A percentile compares a stretch with the other conserved stretches of the same genome.
Evolutionary conservation across 78 protist species (phyloP).

Genomic region (Speleostelium caveatum): DNA sequence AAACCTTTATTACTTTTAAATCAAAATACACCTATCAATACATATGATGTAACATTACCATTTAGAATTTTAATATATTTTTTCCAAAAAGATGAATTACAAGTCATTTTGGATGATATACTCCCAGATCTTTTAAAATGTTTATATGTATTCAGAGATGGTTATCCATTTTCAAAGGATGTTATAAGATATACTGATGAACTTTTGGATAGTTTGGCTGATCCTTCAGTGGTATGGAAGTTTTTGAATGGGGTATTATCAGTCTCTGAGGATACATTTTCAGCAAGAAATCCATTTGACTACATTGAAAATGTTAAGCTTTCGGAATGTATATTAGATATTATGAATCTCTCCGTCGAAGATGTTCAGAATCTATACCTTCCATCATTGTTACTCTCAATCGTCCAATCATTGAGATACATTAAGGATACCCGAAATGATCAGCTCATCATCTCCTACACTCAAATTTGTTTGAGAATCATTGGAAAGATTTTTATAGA

Average conservation of each 20-base stretch:
- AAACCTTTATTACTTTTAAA: no score
- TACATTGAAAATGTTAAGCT: conserved; percentile 23
- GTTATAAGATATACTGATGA: conserved; percentile 48
- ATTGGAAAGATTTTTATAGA: conserved; percentile 67
- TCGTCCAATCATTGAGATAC: conserved; percentile 9
- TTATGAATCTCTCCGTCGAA: conserved; percentile 43
- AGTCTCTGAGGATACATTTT: neutral
- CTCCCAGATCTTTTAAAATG: conserved; percentile 34
- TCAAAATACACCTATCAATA: neutral
- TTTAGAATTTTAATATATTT: conserved; percentile 48
- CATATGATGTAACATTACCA: conserved; percentile 15
- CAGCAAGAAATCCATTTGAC: neutral
- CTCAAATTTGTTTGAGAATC: conserved; percentile 26
- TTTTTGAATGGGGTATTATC: conserved; percentile 3
- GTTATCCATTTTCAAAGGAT: conserved; percentile 58
- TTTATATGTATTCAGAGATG: conserved; percentile 58
- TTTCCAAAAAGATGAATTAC: conserved; percentile 69
- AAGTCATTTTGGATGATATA: conserved; percentile 38
- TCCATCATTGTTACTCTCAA: conserved; percentile 30
- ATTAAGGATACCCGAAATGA: neutral
- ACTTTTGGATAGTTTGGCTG: conserved; percentile 6
- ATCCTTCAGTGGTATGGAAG: conserved; percentile 50
- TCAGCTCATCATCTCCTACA: conserved; percentile 28
- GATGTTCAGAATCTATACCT: conserved; percentile 56
- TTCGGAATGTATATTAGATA: conserved; percentile 42